Base-by-base conservation (phyloP, 2,329 filamentous ascomycete genomes). In the Colletotrichum magnum region DNA sequence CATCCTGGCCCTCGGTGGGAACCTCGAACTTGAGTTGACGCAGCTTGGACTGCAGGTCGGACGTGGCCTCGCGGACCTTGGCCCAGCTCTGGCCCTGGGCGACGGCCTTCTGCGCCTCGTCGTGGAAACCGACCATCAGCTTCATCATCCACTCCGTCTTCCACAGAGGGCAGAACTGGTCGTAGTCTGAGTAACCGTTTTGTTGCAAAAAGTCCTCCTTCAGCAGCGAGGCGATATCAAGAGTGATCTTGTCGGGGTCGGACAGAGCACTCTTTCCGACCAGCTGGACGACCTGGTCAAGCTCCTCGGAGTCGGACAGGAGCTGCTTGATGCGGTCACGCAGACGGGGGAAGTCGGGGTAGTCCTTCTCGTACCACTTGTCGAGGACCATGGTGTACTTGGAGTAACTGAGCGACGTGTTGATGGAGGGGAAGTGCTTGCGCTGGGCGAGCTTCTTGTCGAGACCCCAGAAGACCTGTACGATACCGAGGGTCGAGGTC, bases 61-160 rank as follows among this genome's bases (percentile, higher is more conserved):
- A 86, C 13, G 96, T 99, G 41, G 93, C 90, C 77, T 99, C 96
- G 74, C 95, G 91, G 64, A 99, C 92, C 89, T 97, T 98, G 79
- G 87, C 85, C 96, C 96, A 99, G 82, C 86, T 92, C 83, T 95
- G 93, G 70, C 96, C 96, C 81, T 97, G 94, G 6, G 93, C 88
- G 78, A 99, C 89, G 6, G 94, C 94, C 89, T 98, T 98, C 81
- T 98, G 95, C 26, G 94, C 92, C 86, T 99, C 96, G 77, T 99
- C 97, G 80, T 98, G 94, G 89, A 95, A 99, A 68, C 92, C 93
- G 87, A 99, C 93, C 91, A 99, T 98, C 73, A 94, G 92, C 89
- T 97, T 98, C 96, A 99, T 99, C 96, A 99, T 98, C 92, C 96
- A 99, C 81, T 97, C 93, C 0, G 96, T 99, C 92, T 99, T 99